Percentiles rank a stretch among this genome's conserved stretches.
Evolutionary conservation across 352 stramenopile species (phyloP).

Genomic region (Blastocystis sp.): DNA sequence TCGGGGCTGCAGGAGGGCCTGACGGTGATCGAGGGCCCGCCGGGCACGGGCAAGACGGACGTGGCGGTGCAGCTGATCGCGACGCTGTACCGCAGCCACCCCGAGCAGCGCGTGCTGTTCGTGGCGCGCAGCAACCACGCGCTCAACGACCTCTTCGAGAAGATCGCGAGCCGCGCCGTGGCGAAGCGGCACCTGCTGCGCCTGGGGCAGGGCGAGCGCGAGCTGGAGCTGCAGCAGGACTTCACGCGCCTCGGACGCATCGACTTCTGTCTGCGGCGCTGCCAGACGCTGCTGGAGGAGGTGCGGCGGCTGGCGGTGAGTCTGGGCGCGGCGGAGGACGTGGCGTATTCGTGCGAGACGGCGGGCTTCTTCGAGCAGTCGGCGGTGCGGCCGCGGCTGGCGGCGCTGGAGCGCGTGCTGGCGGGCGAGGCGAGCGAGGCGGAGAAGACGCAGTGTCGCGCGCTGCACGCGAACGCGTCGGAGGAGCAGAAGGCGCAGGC

Average conservation of each 20-base stretch:
- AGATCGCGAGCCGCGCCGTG: conserved; percentile 79
- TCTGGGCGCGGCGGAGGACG: conserved; percentile 70
- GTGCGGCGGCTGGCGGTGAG: conserved; percentile 84
- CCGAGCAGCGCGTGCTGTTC: no score
- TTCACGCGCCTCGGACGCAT: conserved; percentile 89
- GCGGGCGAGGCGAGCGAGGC: background rate
- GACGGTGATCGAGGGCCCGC: conserved; percentile 77
- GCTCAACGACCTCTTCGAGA: conserved; percentile 70
- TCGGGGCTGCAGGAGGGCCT: conserved; percentile 85
- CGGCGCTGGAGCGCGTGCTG: conserved; percentile 72
- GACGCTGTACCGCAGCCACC: conserved; percentile 81
- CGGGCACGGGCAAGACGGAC: no score
- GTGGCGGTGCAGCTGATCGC: conserved; percentile 84
- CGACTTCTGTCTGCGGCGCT: conserved; percentile 77
- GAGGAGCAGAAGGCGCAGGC: conserved; percentile 68
- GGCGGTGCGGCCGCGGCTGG: conserved; percentile 81
- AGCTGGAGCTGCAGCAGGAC: conserved; percentile 77
- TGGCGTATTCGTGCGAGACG: conserved; percentile 91
- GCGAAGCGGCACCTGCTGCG: conserved; percentile 83
- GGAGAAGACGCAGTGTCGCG: conserved; percentile 23
- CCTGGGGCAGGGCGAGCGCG: conserved; percentile 78
- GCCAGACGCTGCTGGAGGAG: conserved; percentile 82
- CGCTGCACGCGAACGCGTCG: conserved; percentile 63
- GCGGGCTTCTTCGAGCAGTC: conserved; percentile 88
- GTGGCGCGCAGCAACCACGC: no score